These are phyloP conservation scores for Coniella vitis DNA, from an alignment of 2,329 filamentous ascomycete species.

Conservation along the genomic window DNA sequence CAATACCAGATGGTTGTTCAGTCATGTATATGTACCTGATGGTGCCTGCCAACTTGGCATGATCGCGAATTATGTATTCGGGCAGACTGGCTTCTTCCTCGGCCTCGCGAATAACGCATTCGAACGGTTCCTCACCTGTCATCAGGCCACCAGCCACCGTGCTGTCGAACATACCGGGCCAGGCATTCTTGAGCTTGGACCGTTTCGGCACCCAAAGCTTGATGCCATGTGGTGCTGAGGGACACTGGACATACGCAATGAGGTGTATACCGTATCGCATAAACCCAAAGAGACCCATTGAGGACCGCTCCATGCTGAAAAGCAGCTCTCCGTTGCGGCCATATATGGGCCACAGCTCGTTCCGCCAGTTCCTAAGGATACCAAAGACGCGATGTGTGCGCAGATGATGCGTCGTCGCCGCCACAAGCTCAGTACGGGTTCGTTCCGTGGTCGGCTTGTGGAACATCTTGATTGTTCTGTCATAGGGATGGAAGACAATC, in stretches of 20 bases:
- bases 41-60: conserved; percentile 55
- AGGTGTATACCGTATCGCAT: conserved; percentile 77
- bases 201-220: conserved; percentile 81
- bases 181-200: conserved; percentile 74
- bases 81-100: conserved; percentile 83
- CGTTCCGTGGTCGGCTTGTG: conserved; percentile 46
- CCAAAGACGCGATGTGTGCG: conserved; percentile 64
- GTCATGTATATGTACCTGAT: conserved; percentile 83
- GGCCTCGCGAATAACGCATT: conserved; percentile 77
- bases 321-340: conserved; percentile 55
- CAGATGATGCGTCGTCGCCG: conserved; percentile 58
- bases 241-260: conserved; percentile 59
- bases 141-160: conserved; percentile 80
- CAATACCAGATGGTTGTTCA: conserved; percentile 68
- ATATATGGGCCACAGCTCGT: conserved; percentile 77
- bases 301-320: conserved; percentile 71
- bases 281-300: conserved; percentile 66
- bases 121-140: conserved; percentile 72
- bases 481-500: conserved; percentile 52
- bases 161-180: conserved; percentile 89
- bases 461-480: conserved; percentile 59
- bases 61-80: conserved; percentile 57
- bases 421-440: conserved; percentile 52
- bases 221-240: conserved; percentile 44
- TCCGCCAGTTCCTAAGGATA: conserved; percentile 70